Evolutionary conservation across 768 basidiomycete genomes (phyloP).

Genomic region (Mrakia gelida): DNA sequence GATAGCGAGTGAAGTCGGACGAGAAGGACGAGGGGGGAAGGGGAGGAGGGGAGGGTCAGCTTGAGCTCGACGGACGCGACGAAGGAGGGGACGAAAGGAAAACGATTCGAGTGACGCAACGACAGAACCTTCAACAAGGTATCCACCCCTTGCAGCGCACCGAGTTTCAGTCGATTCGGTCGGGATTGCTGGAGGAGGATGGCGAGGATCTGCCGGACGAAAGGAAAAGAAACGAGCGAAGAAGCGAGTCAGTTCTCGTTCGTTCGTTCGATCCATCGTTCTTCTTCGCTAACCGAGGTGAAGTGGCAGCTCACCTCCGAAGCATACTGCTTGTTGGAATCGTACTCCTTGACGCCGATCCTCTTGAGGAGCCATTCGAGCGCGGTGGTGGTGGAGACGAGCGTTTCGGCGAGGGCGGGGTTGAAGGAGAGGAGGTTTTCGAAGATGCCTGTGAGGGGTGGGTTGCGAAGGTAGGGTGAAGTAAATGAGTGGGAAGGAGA

Average conservation of each 20-base stretch:
- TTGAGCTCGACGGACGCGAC: not conserved
- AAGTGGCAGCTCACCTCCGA: slow-evolving; percentile 59
- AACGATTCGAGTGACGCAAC: slow-evolving; percentile 51
- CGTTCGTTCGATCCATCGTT: too few relatives aligned
- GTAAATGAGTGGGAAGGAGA: too few relatives aligned
- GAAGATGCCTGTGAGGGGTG: slow-evolving; percentile 73
- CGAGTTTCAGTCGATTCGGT: slow-evolving; percentile 64
- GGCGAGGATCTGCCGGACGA: slow-evolving; percentile 51
- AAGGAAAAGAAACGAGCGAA: too few relatives aligned
- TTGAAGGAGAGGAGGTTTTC: slow-evolving; percentile 88
- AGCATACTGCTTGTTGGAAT: slow-evolving; percentile 88
- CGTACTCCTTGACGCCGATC: slow-evolving; percentile 65
- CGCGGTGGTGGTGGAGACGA: slow-evolving; percentile 68
- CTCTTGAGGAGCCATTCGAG: slow-evolving; percentile 75
- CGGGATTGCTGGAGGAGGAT: slow-evolving; percentile 76
- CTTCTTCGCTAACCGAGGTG: not conserved
- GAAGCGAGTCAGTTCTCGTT: too few relatives aligned
- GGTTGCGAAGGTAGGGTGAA: too few relatives aligned
- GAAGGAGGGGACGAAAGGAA: not conserved
- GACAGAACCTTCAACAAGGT: slow-evolving; percentile 68
- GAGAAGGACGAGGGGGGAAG: not conserved
- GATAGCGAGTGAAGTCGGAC: too few relatives aligned
- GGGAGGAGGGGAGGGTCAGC: not conserved
- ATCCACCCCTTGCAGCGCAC: slow-evolving; percentile 74
- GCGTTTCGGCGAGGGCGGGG: slow-evolving; percentile 63